Conservation (phyloP, 2,329 filamentous ascomycete species). For the Lachnellula arida region DNA sequence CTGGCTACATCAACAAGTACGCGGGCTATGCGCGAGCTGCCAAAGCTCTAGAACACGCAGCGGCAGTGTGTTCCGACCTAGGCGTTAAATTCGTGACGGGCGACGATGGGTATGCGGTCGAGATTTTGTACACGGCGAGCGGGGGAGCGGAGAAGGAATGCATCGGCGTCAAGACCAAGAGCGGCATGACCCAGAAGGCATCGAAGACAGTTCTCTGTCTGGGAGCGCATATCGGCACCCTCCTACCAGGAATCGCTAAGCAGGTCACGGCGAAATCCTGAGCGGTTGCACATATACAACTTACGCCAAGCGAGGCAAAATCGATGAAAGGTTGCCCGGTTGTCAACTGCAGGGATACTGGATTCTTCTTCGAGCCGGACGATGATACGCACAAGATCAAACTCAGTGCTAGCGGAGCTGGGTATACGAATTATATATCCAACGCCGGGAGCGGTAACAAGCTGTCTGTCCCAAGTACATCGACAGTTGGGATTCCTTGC, state of each 20-base stretch:
- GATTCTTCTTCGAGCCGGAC: conserved; percentile 47
- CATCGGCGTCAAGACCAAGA: conserved; percentile 39
- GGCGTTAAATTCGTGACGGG: conserved; percentile 45
- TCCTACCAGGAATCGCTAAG: conserved; percentile 44
- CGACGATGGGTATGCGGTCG: conserved; percentile 33
- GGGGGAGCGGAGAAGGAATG: conserved; percentile 31
- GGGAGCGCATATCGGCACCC: conserved; percentile 42
- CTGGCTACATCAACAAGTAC: conserved; percentile 42
- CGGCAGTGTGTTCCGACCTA: conserved; percentile 39
- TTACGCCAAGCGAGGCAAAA: conserved; percentile 41
- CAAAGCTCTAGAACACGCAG: conserved; percentile 43
- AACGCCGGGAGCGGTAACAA: not conserved
- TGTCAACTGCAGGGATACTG: conserved; percentile 43
- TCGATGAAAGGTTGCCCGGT: conserved; percentile 46
- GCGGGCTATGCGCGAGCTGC: conserved; percentile 52
- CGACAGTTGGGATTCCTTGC: conserved; percentile 38
- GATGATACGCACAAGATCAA: conserved; percentile 43
- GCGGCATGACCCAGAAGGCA: conserved; percentile 39
- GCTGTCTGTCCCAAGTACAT: conserved; percentile 13
- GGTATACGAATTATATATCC: conserved; percentile 45
- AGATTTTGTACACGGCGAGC: conserved; percentile 33
- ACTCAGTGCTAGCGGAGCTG: conserved; percentile 52
- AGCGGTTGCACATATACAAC: conserved; percentile 48
- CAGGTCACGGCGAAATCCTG: conserved; percentile 51
- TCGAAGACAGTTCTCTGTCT: conserved; percentile 44